These are phyloP conservation scores for Penicillium malachiteum DNA, from an alignment of 495 filamentous ascomycete species.

Conservation along the genomic window DNA sequence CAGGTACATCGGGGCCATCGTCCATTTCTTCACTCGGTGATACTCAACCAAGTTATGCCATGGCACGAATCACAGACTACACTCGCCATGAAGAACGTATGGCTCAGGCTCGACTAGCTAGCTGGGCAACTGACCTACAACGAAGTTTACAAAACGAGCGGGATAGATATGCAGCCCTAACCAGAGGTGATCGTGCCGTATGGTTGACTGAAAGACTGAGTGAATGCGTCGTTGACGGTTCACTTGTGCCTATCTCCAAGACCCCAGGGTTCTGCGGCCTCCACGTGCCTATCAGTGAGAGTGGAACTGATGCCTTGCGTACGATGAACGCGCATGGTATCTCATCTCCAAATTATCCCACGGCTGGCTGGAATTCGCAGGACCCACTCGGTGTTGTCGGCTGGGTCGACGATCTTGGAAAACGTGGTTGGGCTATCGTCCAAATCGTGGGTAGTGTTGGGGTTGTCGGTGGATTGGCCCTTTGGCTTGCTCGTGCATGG, in stretches of 20 bases:
- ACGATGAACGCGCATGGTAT: slow-evolving; percentile 25
- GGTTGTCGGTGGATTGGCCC: slow-evolving; percentile 68
- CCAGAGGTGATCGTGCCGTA: slow-evolving; percentile 67
- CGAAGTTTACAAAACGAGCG: slow-evolving; percentile 79
- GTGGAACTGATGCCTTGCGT: slow-evolving; percentile 21
- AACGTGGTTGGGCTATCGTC: slow-evolving; percentile 66
- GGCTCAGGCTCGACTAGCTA: slow-evolving; percentile 77
- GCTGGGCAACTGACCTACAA: slow-evolving; percentile 91
- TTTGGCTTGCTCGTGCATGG: slow-evolving; percentile 58
- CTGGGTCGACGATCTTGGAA: slow-evolving; percentile 65
- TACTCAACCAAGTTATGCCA: slow-evolving; percentile 57
- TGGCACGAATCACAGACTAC: slow-evolving; percentile 70
- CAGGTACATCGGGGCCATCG: slow-evolving; percentile 21
- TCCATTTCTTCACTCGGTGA: slow-evolving; percentile 28
- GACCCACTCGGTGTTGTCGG: slow-evolving; percentile 78
- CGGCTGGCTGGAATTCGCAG: slow-evolving; percentile 46
- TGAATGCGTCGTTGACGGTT: slow-evolving; percentile 73
- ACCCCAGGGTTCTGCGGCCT: slow-evolving; percentile 35
- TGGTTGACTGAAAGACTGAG: slow-evolving; percentile 77
- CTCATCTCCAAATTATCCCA: slow-evolving; percentile 24
- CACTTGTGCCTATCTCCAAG: slow-evolving; percentile 53
- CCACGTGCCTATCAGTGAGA: slow-evolving; percentile 16
- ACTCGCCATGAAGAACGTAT: slow-evolving; percentile 69
- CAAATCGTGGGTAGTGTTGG: slow-evolving; percentile 77
- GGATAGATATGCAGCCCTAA: slow-evolving; percentile 68